Percentiles rank a stretch among this genome's conserved stretches.
Conservation (phyloP, 129 eudicot species). For the Kitagawia praeruptora region DNA sequence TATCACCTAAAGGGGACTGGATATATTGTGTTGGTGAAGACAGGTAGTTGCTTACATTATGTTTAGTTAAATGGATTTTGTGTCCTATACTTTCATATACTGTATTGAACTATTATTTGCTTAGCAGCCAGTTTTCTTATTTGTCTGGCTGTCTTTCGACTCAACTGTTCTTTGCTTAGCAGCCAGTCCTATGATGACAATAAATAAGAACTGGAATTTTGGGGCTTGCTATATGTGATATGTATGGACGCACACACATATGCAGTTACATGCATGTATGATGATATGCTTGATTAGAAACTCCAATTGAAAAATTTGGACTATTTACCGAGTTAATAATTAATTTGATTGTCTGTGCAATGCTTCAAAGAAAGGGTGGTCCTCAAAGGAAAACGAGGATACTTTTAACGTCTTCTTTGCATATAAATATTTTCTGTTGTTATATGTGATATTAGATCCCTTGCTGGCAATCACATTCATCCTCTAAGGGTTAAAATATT, state of each 20-base stretch:
- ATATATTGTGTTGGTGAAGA: conserved; percentile 97
- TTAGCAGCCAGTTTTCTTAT: background rate
- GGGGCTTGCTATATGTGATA: background rate
- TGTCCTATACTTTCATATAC: background rate
- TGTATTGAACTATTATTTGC: background rate
- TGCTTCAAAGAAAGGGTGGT: background rate
- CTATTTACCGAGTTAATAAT: background rate
- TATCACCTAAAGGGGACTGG: conserved; percentile 99
- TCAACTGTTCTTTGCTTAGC: no score
- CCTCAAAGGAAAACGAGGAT: background rate
- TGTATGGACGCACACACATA: background rate
- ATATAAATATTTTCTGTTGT: background rate
- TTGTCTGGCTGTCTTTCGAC: background rate
- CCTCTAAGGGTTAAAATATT: background rate
- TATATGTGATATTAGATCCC: background rate
- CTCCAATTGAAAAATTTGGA: background rate
- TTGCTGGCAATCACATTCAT: background rate
- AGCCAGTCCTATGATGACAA: background rate
- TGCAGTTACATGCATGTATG: background rate
- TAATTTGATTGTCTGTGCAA: background rate
- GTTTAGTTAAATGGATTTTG: background rate
- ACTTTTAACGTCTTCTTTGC: background rate
- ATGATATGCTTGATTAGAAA: background rate
- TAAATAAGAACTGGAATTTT: background rate
- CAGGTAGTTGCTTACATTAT: conserved; percentile 32